Evolutionary conservation across 306 rosid species (phyloP).

Genomic region (Casuarina cunninghamiana): DNA sequence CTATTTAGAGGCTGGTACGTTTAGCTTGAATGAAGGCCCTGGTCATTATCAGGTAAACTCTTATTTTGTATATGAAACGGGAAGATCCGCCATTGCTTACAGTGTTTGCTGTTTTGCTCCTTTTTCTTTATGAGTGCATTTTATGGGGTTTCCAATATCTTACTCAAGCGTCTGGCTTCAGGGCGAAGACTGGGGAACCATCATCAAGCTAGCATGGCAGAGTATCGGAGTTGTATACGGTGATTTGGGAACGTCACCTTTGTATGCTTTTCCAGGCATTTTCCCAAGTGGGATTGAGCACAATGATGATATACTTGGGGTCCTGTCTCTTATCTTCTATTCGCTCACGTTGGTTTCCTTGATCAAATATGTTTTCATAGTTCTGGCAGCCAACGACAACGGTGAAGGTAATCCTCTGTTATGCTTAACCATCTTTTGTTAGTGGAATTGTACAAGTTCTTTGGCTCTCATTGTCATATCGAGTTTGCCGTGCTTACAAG

Average conservation of each 20-base stretch:
- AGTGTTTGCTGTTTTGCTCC: no score
- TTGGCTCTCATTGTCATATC: no score
- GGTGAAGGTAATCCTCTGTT: no score
- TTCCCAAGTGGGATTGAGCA: slow-evolving; percentile 16
- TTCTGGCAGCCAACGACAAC: no score
- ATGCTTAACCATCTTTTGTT: no score
- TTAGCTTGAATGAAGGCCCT: not conserved
- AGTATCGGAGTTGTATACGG: slow-evolving; percentile 34
- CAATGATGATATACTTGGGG: slow-evolving; percentile 28
- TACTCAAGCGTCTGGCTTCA: not conserved
- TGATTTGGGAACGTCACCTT: slow-evolving; percentile 31
- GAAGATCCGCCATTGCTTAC: no score
- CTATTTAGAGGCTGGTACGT: not conserved
- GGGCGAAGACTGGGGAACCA: slow-evolving; percentile 1
- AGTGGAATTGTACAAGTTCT: no score
- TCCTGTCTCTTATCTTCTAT: slow-evolving; percentile 16
- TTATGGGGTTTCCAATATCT: no score
- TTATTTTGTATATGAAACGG: no score
- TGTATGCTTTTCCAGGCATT: slow-evolving; percentile 23
- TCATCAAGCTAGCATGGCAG: slow-evolving; percentile 24
- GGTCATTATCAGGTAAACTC: not conserved
- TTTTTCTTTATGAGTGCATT: no score
- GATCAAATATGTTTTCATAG: no score
- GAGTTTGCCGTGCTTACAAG: no score
- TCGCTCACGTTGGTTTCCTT: not conserved